Conservation (phyloP, 345 rosid genomes). For the Microcos paniculata region DNA sequence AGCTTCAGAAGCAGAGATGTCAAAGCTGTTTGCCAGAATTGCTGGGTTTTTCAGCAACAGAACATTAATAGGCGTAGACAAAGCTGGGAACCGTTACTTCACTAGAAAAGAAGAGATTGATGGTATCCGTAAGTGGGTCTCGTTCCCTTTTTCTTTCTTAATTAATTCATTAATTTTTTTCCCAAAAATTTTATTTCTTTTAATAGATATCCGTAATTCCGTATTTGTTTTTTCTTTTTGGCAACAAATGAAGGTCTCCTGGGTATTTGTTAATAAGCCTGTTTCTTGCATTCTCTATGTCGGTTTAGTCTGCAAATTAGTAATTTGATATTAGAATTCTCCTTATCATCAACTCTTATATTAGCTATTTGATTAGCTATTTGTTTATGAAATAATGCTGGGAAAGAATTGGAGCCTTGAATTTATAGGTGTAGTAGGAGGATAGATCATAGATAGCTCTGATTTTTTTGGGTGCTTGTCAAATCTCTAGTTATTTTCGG, state of each 20-base stretch:
- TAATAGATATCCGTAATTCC: too few species aligned
- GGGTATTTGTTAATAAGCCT: not conserved
- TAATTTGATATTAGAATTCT: not conserved
- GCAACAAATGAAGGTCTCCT: too few species aligned
- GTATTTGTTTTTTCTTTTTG: too few species aligned
- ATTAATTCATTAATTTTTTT: not conserved
- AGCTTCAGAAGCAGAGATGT: conserved; percentile 44
- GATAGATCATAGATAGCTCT: not conserved
- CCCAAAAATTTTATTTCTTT: too few species aligned
- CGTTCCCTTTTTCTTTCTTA: not conserved
- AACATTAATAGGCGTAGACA: conserved; percentile 56
- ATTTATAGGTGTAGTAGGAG: not conserved
- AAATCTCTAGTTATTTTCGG: not conserved
- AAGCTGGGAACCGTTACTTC: conserved; percentile 81
- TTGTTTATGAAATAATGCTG: not conserved
- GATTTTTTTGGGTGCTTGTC: not conserved
- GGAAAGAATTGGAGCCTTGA: not conserved
- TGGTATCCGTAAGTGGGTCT: conserved; percentile 64
- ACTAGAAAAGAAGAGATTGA: conserved; percentile 75
- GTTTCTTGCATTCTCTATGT: not conserved
- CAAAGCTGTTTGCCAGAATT: conserved; percentile 68
- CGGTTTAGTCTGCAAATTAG: not conserved
- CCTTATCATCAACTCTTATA: not conserved
- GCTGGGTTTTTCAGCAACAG: conserved; percentile 63
- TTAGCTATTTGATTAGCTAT: not conserved